Base-by-base conservation (phyloP, 2,329 filamentous ascomycete genomes). In the Rutstroemia sp. region DNA sequence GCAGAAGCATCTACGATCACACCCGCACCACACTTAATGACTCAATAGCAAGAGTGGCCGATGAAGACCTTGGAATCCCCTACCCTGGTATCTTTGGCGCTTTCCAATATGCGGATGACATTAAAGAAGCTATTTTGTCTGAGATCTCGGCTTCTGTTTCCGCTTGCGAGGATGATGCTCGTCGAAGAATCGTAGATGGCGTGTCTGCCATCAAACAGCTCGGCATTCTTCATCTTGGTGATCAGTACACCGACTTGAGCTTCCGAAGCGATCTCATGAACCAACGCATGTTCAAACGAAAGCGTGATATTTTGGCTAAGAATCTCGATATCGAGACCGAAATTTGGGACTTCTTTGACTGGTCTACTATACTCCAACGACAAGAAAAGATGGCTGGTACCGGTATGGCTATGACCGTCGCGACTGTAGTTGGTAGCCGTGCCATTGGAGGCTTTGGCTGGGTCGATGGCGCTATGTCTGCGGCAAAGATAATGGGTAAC, bases 321-420 rank as follows among this genome's bases (percentile, higher is more conserved):
- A 86, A 95, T 68, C 85, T 97, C 16, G 85, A 96, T 59, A 85
- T 96, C 19, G 84, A 94, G 54, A 88, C 94, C 4, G 92, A 99
- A 68, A 65, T 96, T 0, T 88, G 80, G 80, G 94, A 99, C 74
- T 97, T 99, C 77, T 89, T 99, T 66, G 94, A 99, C 71, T 79
- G 91, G 71, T 79, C 84, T 18, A 88, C 84, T 10, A 74, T 97
- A 5, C 80, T 95, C 75, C 90, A 96, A 67, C 81, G 85, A 54
- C 92, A 97, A 70, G 94, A 99, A 73, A 99, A 97, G 78, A 79
- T 95, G 56, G 92, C 92, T 5, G 90, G 92, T 41, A 95, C 92
- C 3, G 88, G 94, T 61, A 92, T 99, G 87, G 94, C 92, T 5
- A 79, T 99, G 68, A 99, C 94, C 1, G 81, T 96, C 38, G 88